phyloP scores from a whole-genome alignment of 1,284 basidiomycete genomes.

The Grifola frondosa region DNA sequence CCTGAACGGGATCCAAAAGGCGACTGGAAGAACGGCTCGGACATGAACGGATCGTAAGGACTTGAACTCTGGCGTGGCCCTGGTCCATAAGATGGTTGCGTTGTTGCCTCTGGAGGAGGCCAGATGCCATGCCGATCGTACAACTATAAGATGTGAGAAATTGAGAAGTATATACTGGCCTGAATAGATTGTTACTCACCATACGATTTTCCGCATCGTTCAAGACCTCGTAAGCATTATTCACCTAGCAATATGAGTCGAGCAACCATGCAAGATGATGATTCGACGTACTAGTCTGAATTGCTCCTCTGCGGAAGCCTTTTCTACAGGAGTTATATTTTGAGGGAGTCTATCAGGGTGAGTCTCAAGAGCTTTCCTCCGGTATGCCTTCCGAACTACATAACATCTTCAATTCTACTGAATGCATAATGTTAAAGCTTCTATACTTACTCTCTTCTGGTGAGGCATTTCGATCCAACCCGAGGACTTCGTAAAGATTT shows the following conservation, averaged over 20 bases:
- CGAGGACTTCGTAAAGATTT: constrained; percentile 56
- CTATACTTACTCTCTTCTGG: constrained; percentile 42
- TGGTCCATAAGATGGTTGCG: constrained; percentile 27
- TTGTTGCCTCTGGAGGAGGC: constrained; percentile 53
- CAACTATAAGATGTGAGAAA: constrained; percentile 33
- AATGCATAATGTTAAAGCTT: constrained; percentile 2
- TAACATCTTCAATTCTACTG: not conserved
- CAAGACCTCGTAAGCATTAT: constrained; percentile 53
- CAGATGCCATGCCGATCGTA: constrained; percentile 72
- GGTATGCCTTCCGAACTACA: constrained; percentile 50
- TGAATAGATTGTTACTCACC: constrained; percentile 26
- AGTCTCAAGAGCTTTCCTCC: constrained; percentile 44
- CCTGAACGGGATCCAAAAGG: constrained; percentile 26
- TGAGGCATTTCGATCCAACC: constrained; percentile 38
- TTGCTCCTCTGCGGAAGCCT: constrained; percentile 41
- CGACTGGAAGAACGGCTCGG: constrained; percentile 34
- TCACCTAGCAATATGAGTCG: constrained; percentile 34
- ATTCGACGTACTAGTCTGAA: constrained; percentile 41
- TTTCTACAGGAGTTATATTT: constrained; percentile 37
- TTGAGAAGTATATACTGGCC: constrained; percentile 6
- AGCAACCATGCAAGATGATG: not conserved
- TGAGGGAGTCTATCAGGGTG: constrained; percentile 50
- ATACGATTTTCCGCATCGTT: constrained; percentile 41
- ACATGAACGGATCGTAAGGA: constrained; percentile 28
- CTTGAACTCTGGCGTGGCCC: constrained; percentile 5